A percentile compares a stretch with the other conserved stretches of the same genome.
phyloP scores from a whole-genome alignment of 2,329 filamentous ascomycete species.

The Beauveria medogensis region DNA sequence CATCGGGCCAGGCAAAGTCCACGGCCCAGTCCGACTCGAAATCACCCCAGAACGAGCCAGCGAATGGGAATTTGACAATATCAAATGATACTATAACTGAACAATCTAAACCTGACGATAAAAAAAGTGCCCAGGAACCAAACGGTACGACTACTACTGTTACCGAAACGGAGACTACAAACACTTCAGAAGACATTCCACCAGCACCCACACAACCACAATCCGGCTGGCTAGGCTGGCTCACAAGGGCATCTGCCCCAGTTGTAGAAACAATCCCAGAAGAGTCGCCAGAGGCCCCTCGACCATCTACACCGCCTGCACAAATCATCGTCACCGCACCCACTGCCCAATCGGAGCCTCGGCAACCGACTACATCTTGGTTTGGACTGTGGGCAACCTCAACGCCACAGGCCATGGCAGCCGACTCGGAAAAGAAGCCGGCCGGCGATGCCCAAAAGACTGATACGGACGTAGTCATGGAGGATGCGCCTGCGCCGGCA shows the following conservation, averaged over 20 bases:
- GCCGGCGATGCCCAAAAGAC: conserved; percentile 17
- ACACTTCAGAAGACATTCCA: neutral
- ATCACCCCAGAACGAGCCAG: neutral
- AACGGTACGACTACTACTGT: neutral
- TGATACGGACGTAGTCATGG: conserved; percentile 34
- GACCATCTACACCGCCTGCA: conserved; percentile 18
- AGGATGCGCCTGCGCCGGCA: conserved; percentile 26
- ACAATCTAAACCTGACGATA: neutral
- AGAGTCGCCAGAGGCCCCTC: conserved; percentile 4
- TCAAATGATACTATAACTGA: neutral
- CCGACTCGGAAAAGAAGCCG: conserved; percentile 12
- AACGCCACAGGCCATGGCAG: conserved; percentile 12
- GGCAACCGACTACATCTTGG: conserved; percentile 25
- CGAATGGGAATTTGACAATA: neutral
- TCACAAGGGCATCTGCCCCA: conserved; percentile 25
- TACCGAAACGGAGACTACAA: neutral
- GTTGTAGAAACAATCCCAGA: conserved; percentile 9
- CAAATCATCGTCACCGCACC: conserved; percentile 12
- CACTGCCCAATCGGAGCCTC: conserved; percentile 13
- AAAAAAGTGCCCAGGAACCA: neutral
- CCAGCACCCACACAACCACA: conserved; percentile 7
- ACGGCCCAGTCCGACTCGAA: neutral
- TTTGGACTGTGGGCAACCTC: conserved; percentile 31
- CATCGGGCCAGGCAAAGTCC: conserved; percentile 12
- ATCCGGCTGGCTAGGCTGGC: conserved; percentile 49